Evolutionary conservation across 495 filamentous ascomycete genomes (phyloP).

Genomic region (Glutinoglossum americanum): DNA sequence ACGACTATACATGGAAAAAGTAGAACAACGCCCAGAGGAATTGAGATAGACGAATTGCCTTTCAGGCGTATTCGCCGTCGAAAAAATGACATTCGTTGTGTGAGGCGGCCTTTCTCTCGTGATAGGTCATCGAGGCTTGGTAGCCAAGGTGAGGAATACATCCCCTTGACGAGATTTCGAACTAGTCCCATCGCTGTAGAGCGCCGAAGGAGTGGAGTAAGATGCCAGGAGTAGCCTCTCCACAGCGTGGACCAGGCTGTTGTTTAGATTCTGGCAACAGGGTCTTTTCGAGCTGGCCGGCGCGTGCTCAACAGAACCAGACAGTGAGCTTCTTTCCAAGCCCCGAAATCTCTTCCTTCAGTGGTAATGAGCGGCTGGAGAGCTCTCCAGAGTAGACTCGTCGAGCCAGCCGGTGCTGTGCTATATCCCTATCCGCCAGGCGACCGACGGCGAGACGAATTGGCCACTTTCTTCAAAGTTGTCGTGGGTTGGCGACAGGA

Average conservation of each 20-base stretch:
- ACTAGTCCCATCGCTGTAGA: constrained; percentile 32
- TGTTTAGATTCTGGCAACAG: background rate
- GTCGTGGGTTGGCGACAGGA: background rate
- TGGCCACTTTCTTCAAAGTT: background rate
- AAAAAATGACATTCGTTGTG: constrained; percentile 60
- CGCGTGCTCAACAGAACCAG: background rate
- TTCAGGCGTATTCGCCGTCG: constrained; percentile 73
- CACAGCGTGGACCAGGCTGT: background rate
- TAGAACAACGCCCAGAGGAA: constrained; percentile 81
- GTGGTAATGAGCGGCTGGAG: background rate
- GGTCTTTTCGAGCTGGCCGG: background rate
- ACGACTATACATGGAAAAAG: constrained; percentile 85
- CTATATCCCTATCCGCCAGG: background rate
- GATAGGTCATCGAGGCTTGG: constrained; percentile 37
- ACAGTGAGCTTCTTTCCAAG: background rate
- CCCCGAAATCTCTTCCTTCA: background rate
- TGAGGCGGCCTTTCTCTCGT: constrained; percentile 28
- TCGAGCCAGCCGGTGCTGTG: background rate
- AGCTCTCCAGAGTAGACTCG: background rate
- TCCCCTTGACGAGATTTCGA: constrained; percentile 38
- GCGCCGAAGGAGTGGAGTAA: background rate
- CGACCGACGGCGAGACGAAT: background rate
- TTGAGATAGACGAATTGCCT: constrained; percentile 83
- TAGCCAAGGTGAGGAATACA: constrained; percentile 37
- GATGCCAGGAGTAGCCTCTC: background rate